Evolutionary conservation across 1,139 yeast species (phyloP).

Genomic region (Sugiyamaella sp.): DNA sequence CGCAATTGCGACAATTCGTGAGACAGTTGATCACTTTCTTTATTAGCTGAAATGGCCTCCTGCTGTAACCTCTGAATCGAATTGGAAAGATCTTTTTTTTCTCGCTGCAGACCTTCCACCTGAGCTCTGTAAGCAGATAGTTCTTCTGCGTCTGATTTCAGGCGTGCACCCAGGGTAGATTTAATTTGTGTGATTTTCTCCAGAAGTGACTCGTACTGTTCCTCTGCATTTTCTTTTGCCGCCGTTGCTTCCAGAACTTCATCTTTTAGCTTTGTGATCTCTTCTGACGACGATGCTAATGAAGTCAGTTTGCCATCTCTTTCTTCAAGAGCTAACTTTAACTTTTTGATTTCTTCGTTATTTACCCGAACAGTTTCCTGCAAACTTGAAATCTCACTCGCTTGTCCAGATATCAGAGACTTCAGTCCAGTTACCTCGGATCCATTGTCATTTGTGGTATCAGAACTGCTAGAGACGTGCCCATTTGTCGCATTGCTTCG

Average conservation of each 20-base stretch:
- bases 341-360: background rate
- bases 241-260: slow-evolving; percentile 45
- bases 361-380: background rate
- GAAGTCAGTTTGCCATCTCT: background rate
- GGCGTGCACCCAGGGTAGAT: slow-evolving; percentile 71
- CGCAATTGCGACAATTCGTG: slow-evolving; percentile 53
- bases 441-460: background rate
- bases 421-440: slow-evolving; percentile 1
- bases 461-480: too few species aligned
- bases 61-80: slow-evolving; percentile 49
- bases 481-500: too few species aligned
- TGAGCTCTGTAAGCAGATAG: slow-evolving; percentile 41
- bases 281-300: background rate
- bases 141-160: slow-evolving; percentile 51
- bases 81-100: slow-evolving; percentile 39
- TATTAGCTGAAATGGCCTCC: slow-evolving; percentile 59
- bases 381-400: slow-evolving; percentile 1
- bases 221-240: slow-evolving; percentile 69
- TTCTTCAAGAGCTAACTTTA: slow-evolving; percentile 2
- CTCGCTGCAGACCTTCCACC: slow-evolving; percentile 29
- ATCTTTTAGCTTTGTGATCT: slow-evolving; percentile 10
- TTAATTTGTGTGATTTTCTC: slow-evolving; percentile 82
- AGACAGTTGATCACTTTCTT: slow-evolving; percentile 67
- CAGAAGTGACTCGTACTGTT: slow-evolving; percentile 73
- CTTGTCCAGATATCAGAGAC: background rate